These are phyloP conservation scores for Sporopachydermia cereana DNA, from an alignment of 1,139 yeast species.

Conservation along the genomic window DNA sequence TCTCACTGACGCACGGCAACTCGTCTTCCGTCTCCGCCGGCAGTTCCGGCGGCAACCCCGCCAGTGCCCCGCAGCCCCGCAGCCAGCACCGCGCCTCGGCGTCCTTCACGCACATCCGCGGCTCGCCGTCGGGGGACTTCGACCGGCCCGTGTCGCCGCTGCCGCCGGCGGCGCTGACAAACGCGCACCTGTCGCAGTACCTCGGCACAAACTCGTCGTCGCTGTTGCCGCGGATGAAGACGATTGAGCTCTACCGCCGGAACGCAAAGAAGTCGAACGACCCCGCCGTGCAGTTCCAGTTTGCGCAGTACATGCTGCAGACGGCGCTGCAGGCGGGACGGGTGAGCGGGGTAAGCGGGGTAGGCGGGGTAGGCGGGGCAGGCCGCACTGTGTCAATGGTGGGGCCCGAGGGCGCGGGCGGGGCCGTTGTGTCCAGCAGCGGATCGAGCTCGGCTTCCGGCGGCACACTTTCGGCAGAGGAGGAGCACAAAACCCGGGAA, in stretches of 20 bases:
- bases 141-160: slow-evolving; percentile 1
- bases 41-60: not conserved
- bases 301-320: slow-evolving; percentile 84
- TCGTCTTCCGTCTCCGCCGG: not conserved
- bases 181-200: slow-evolving; percentile 26
- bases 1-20: not conserved
- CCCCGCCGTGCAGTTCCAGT: slow-evolving; percentile 76
- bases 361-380: not conserved
- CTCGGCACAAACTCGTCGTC: slow-evolving; percentile 40
- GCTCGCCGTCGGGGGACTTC: not conserved
- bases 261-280: slow-evolving; percentile 81
- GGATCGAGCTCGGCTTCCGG: slow-evolving; percentile 6
- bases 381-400: not conserved
- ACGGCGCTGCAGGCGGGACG: slow-evolving; percentile 41
- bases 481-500: slow-evolving; percentile 15
- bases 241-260: slow-evolving; percentile 76
- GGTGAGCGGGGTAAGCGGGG: too few species aligned
- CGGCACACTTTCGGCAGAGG: not conserved
- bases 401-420: not conserved
- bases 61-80: not conserved
- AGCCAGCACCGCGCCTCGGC: not conserved
- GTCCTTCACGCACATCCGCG: slow-evolving; percentile 5
- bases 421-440: not conserved
- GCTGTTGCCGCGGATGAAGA: slow-evolving; percentile 69
- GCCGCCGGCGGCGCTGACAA: not conserved